Evolutionary conservation across 2,329 filamentous ascomycete genomes (phyloP).

Genomic region (Epichloe hybrida): DNA sequence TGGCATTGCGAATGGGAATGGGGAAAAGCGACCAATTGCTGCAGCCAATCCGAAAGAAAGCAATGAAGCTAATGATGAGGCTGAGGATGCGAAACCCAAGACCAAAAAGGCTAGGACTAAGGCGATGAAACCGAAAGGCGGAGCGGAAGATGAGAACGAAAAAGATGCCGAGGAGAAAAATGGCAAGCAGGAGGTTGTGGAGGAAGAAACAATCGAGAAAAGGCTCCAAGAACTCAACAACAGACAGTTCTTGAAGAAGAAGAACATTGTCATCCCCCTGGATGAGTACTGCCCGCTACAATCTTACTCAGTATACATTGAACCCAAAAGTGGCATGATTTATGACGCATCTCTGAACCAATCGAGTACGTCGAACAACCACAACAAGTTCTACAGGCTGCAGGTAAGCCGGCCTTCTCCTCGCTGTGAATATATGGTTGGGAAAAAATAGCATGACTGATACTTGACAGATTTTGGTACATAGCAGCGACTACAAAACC

Average conservation of each 20-base stretch:
- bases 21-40: conserved; percentile 16
- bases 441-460: not conserved
- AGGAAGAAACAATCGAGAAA: conserved; percentile 20
- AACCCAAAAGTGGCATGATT: conserved; percentile 45
- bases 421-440: too few species aligned
- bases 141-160: conserved; percentile 29
- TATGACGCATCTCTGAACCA: conserved; percentile 73
- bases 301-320: conserved; percentile 48
- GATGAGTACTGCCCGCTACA: conserved; percentile 30
- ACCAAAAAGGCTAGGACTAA: conserved; percentile 18
- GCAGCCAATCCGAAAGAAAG: conserved; percentile 9
- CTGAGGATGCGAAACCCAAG: conserved; percentile 9
- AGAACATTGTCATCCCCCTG: conserved; percentile 33
- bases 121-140: conserved; percentile 8
- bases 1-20: conserved; percentile 12
- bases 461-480: conserved; percentile 25
- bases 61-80: conserved; percentile 11
- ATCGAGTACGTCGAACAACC: conserved; percentile 56
- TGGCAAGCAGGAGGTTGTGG: conserved; percentile 14
- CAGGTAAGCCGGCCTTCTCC: conserved; percentile 34
- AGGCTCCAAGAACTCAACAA: conserved; percentile 21
- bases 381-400: conserved; percentile 72
- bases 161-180: conserved; percentile 16
- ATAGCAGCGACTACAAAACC: conserved; percentile 32
- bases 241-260: conserved; percentile 33